Percentiles rank a stretch among this genome's conserved stretches.
Conservation (phyloP, 2,329 filamentous ascomycete species). For the Sclerotinia subarctica region DNA sequence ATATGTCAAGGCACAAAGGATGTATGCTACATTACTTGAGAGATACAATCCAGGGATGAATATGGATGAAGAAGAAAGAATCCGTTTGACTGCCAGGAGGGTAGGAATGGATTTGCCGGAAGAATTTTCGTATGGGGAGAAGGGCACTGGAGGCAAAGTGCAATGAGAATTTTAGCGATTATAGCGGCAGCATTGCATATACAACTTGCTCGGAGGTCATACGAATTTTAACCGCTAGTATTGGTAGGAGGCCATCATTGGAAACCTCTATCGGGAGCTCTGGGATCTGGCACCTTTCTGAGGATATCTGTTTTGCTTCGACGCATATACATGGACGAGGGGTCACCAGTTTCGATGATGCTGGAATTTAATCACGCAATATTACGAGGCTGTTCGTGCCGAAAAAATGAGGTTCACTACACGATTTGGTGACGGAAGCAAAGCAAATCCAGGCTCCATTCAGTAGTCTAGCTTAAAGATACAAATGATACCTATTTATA, state of each 20-base stretch:
- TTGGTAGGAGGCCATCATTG: background rate
- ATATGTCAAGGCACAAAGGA: slow-evolving; percentile 81
- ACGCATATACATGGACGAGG: background rate
- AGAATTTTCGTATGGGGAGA: slow-evolving; percentile 45
- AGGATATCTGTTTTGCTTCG: background rate
- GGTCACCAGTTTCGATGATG: background rate
- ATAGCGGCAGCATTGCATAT: background rate
- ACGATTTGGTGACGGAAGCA: background rate
- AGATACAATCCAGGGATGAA: slow-evolving; percentile 91
- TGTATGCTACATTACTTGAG: slow-evolving; percentile 77
- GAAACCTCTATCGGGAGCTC: background rate
- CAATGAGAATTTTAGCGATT: slow-evolving; percentile 8
- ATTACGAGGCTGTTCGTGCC: background rate
- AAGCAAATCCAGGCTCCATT: background rate
- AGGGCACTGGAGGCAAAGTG: slow-evolving; percentile 15
- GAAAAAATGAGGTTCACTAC: background rate
- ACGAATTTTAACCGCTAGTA: background rate
- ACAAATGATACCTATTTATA: background rate
- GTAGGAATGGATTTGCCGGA: slow-evolving; percentile 87
- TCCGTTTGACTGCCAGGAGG: slow-evolving; percentile 76
- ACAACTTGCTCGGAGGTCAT: background rate
- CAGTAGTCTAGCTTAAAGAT: background rate
- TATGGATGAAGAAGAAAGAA: slow-evolving; percentile 80
- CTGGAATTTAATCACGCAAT: background rate
- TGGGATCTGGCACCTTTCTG: background rate